Evolutionary conservation across 164 flowering plant genomes (phyloP).

Genomic region (Santalum album): DNA sequence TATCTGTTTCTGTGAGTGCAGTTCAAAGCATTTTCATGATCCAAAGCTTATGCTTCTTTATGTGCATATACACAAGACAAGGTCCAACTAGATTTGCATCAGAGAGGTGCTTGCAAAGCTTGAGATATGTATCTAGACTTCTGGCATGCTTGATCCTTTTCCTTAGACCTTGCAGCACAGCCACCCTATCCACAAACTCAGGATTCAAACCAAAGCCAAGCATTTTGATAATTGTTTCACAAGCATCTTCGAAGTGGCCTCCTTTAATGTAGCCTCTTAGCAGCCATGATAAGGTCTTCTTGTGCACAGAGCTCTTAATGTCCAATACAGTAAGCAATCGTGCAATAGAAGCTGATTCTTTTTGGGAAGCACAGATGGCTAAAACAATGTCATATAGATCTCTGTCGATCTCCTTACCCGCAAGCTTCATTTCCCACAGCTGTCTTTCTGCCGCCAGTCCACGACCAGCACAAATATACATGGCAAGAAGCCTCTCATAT

Average conservation of each 20-base stretch:
- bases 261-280: conserved; percentile 88
- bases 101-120: conserved; percentile 65
- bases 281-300: conserved; percentile 73
- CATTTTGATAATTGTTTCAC: conserved; percentile 59
- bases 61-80: conserved; percentile 63
- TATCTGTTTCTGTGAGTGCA: not conserved
- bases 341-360: conserved; percentile 42
- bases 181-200: conserved; percentile 69
- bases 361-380: conserved; percentile 88
- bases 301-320: conserved; percentile 26
- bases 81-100: conserved; percentile 67
- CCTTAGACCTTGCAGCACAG: conserved; percentile 74
- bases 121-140: conserved; percentile 51
- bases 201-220: conserved; percentile 66
- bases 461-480: conserved; percentile 89
- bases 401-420: conserved; percentile 64
- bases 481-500: conserved; percentile 81
- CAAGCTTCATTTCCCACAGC: conserved; percentile 85
- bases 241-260: conserved; percentile 68
- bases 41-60: conserved; percentile 68
- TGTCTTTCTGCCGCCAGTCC: conserved; percentile 81
- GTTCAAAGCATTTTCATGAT: conserved; percentile 56
- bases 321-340: conserved; percentile 60
- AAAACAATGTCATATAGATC: conserved; percentile 75
- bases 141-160: conserved; percentile 46